Conservation (phyloP, 78 protist species). For the Andalucia godoyi region DNA sequence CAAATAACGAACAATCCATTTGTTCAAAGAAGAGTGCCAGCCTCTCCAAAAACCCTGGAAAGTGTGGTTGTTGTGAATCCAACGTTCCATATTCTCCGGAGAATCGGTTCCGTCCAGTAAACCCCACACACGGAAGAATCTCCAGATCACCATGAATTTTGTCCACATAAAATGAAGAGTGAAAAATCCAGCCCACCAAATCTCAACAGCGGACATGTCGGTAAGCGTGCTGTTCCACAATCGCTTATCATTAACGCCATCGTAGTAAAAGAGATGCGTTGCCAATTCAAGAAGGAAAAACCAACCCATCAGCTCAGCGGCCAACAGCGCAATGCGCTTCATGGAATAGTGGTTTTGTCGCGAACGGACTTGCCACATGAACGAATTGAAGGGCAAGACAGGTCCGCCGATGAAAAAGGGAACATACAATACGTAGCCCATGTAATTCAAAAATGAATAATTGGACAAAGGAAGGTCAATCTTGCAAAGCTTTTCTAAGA, state of each 20-base stretch:
- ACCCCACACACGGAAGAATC: slow-evolving; percentile 48
- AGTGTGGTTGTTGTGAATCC: slow-evolving; percentile 51
- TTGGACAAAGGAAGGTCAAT: too few species aligned
- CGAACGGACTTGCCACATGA: neutral
- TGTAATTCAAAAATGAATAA: neutral
- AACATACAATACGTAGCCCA: slow-evolving; percentile 18
- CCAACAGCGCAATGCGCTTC: neutral
- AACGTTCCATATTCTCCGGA: slow-evolving; percentile 72
- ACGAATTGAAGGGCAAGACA: slow-evolving; percentile 19
- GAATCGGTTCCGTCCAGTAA: slow-evolving; percentile 63
- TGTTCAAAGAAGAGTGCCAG: slow-evolving; percentile 72
- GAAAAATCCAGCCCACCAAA: neutral
- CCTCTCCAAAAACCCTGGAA: slow-evolving; percentile 60
- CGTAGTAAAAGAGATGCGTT: neutral
- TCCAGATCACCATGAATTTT: slow-evolving; percentile 65
- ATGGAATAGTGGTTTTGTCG: neutral
- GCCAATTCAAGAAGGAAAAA: neutral
- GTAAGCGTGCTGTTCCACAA: neutral
- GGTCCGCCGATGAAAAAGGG: slow-evolving; percentile 46
- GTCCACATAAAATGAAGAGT: slow-evolving; percentile 51
- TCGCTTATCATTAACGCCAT: neutral
- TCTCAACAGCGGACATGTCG: neutral
- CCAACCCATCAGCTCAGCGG: neutral
- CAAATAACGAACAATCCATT: slow-evolving; percentile 68
- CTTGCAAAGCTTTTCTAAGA: too few species aligned